Evolutionary conservation across 2,329 filamentous ascomycete genomes (phyloP), one percentile per base, ranked within the genome.

Genomic region (Rhinocladiella mackenziei): DNA sequence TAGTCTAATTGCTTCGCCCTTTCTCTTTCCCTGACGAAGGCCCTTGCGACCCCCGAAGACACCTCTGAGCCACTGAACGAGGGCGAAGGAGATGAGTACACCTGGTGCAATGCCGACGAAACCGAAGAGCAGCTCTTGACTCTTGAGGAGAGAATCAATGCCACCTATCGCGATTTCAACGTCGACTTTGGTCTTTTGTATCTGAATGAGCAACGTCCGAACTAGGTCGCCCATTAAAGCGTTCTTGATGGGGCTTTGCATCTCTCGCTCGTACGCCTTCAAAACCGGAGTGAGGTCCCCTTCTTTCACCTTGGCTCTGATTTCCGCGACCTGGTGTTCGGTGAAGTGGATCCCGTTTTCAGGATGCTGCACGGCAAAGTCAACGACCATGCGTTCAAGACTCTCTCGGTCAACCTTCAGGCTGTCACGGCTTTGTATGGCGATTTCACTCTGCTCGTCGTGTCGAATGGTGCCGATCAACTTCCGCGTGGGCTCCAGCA

Each of bases 111-210:
- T 72, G 4, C 89, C 89, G 26, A 98, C 83, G 60, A 98, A 95
- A 66, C 76, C 92, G 68, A 98, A 98, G 17, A 98, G 86, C 35
- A 98, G 76, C 62, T 98, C 91, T 62, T 98, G 92, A 60, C 89
- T 96, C 70, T 92, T 95, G 45, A 98, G 75, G 22, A 98, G 76
- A 23, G 88, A 81, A 70, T 98, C 91, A 54, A 98, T 98, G 13
- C 92, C 92, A 48, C 86, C 88, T 70, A 98, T 89, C 10, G 92
- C 92, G 50, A 97, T 83, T 65, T 98, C 92, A 9, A 98, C 81
- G 60, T 98, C 92, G 6, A 98, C 92, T 71, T 98, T 98, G 15
- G 92, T 97, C 74, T 98, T 98, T 61, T 98, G 92, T 26, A 98
- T 83, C 62, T 98, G 92, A 43, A 98, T 97, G 32, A 98, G 74